Percentiles rank a stretch among this genome's conserved stretches.
phyloP scores from a whole-genome alignment of 352 stramenopile genomes.

The Blastocystis sp. region DNA sequence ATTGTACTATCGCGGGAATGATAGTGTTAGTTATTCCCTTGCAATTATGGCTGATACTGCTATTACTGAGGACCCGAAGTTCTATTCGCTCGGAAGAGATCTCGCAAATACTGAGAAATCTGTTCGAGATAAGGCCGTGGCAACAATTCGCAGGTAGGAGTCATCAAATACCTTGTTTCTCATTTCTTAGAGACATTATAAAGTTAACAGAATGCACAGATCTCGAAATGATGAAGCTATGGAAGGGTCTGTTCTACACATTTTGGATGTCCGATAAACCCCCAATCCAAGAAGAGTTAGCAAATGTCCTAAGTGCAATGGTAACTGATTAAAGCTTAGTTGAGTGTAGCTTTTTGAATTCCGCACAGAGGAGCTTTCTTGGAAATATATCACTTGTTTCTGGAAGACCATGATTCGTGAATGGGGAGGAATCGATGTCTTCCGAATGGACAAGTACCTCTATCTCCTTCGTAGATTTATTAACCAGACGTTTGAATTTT shows the following conservation, averaged over 20 bases:
- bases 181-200: not conserved
- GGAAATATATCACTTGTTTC: constrained; percentile 63
- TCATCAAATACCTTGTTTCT: not conserved
- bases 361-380: constrained; percentile 59
- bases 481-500: not conserved
- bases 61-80: not conserved
- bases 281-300: constrained; percentile 74
- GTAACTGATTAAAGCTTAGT: constrained; percentile 70
- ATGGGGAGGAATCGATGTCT: constrained; percentile 64
- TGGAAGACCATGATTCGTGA: constrained; percentile 65
- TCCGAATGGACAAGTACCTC: constrained; percentile 69
- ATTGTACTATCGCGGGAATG: not conserved
- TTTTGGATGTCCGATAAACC: constrained; percentile 77
- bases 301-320: constrained; percentile 70
- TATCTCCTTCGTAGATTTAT: constrained; percentile 66
- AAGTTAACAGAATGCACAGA: constrained; percentile 66
- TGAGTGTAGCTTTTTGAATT: constrained; percentile 63
- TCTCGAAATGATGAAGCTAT: constrained; percentile 77
- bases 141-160: constrained; percentile 60
- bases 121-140: constrained; percentile 62
- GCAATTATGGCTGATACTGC: constrained; percentile 3
- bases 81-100: constrained; percentile 33
- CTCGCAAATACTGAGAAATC: constrained; percentile 62
- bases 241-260: constrained; percentile 77
- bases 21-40: not conserved